phyloP scores from a whole-genome alignment of 108 stramenopile genomes.

The Nitzschia inconspicua region DNA sequence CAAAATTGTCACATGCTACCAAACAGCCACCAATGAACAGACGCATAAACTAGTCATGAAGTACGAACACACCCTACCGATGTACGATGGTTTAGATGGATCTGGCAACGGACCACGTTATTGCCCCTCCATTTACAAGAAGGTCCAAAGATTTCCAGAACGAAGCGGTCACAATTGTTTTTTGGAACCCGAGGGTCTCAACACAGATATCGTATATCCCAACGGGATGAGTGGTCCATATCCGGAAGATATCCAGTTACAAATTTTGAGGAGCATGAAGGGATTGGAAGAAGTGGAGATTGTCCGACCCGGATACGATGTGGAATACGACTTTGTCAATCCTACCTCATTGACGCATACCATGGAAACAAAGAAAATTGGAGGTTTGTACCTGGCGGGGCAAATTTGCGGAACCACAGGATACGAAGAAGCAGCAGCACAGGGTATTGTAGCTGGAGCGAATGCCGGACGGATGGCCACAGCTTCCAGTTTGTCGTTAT shows the following conservation, averaged over 20 bases:
- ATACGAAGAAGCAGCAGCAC: slow-evolving; percentile 98
- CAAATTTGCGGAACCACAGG: slow-evolving; percentile 99
- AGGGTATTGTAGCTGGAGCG: slow-evolving; percentile 93
- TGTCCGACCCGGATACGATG: slow-evolving; percentile 88
- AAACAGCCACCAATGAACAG: slow-evolving; percentile 83
- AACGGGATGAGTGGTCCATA: slow-evolving; percentile 90
- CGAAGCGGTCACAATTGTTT: slow-evolving; percentile 91
- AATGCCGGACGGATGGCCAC: slow-evolving; percentile 81
- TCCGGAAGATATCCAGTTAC: slow-evolving; percentile 89
- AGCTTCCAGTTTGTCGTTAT: slow-evolving; percentile 46
- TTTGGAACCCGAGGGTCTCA: slow-evolving; percentile 97
- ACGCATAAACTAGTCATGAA: slow-evolving; percentile 92
- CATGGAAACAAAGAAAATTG: slow-evolving; percentile 88
- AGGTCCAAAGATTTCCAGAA: slow-evolving; percentile 93
- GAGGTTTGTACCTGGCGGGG: slow-evolving; percentile 93
- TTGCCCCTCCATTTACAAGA: slow-evolving; percentile 96
- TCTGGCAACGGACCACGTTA: slow-evolving; percentile 93
- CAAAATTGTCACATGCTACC: slow-evolving; percentile 68
- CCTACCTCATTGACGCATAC: slow-evolving; percentile 88
- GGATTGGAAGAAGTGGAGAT: slow-evolving; percentile 93
- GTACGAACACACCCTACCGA: slow-evolving; percentile 81
- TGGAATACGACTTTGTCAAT: slow-evolving; percentile 96
- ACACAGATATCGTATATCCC: slow-evolving; percentile 95
- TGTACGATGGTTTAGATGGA: slow-evolving; percentile 89
- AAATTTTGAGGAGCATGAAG: slow-evolving; percentile 85